These are phyloP conservation scores for Ampelomyces quisqualis DNA, from an alignment of 2,329 filamentous ascomycete genomes.

Conservation along the genomic window DNA sequence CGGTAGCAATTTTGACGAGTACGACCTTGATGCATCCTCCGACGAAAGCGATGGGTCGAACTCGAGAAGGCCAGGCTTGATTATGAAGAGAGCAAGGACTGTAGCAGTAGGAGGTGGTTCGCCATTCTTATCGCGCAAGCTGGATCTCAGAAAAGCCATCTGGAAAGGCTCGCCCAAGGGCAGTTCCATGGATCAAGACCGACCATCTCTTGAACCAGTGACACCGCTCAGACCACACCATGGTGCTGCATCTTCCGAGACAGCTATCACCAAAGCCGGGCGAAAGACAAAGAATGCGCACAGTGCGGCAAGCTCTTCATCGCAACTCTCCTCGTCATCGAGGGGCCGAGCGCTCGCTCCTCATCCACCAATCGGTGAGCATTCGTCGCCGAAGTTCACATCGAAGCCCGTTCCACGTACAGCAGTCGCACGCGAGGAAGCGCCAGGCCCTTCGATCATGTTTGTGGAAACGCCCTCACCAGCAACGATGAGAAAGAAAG, in stretches of 20 bases:
- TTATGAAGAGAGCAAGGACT: slow-evolving; percentile 23
- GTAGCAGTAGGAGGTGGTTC: slow-evolving; percentile 18
- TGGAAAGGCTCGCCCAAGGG: slow-evolving; percentile 26
- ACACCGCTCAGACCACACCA: slow-evolving; percentile 30
- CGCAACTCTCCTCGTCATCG: slow-evolving; percentile 21
- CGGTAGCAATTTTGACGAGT: slow-evolving; percentile 38
- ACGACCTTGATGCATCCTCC: slow-evolving; percentile 38
- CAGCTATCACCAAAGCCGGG: slow-evolving; percentile 18
- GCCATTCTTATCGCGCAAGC: slow-evolving; percentile 29
- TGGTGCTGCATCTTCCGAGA: slow-evolving; percentile 31
- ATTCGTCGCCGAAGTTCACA: slow-evolving; percentile 65
- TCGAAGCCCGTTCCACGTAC: slow-evolving; percentile 73
- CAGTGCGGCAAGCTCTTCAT: slow-evolving; percentile 20
- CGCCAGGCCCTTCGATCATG: slow-evolving; percentile 70
- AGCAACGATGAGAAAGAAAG: slow-evolving; percentile 14
- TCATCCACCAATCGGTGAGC: slow-evolving; percentile 53
- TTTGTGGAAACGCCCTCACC: slow-evolving; percentile 58
- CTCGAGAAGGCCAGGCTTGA: slow-evolving; percentile 13
- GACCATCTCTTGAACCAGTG: slow-evolving; percentile 20
- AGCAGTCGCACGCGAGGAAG: slow-evolving; percentile 63
- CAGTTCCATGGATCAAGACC: slow-evolving; percentile 9
- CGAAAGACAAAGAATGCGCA: slow-evolving; percentile 7
- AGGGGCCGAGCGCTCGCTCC: slow-evolving; percentile 38
- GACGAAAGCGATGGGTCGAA: slow-evolving; percentile 24
- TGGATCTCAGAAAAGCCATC: slow-evolving; percentile 31